A percentile compares a stretch with the other conserved stretches of the same genome.
Evolutionary conservation across 148 eudicot genomes (phyloP).

Genomic region (Rhododendron vialii): DNA sequence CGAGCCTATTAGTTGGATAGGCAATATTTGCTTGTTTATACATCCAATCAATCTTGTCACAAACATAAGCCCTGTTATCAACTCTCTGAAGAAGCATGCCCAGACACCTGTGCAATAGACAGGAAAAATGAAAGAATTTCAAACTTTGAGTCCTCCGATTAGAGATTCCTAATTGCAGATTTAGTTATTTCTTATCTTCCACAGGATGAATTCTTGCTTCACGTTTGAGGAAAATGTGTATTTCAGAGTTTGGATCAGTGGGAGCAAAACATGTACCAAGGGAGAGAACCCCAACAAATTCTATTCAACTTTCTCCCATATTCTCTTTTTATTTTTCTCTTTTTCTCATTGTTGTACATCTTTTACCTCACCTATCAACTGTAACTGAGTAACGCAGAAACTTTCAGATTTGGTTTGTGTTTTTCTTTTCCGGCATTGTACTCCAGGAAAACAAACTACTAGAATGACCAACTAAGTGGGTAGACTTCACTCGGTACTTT

Average conservation of each 20-base stretch:
- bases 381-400: neutral
- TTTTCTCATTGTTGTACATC: neutral
- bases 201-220: neutral
- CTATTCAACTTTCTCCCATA: neutral
- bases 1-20: conserved; percentile 79
- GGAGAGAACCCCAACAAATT: neutral
- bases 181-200: neutral
- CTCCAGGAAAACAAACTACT: neutral
- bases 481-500: neutral
- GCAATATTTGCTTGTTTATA: conserved; percentile 75
- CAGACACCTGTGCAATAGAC: conserved; percentile 55
- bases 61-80: conserved; percentile 78
- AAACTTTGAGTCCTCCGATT: neutral
- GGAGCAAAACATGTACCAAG: neutral
- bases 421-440: neutral
- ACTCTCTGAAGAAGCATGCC: conserved; percentile 95
- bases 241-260: neutral
- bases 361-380: neutral
- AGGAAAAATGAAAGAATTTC: conserved; percentile 3
- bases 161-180: neutral
- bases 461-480: neutral
- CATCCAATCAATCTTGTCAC: conserved; percentile 84
- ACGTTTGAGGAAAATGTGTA: neutral
- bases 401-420: neutral
- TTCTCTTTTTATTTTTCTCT: neutral